A percentile compares a stretch with the other conserved stretches of the same genome.
phyloP scores from a whole-genome alignment of 192 early-diverging fungal species.

The Neocallimastix lanati region DNA sequence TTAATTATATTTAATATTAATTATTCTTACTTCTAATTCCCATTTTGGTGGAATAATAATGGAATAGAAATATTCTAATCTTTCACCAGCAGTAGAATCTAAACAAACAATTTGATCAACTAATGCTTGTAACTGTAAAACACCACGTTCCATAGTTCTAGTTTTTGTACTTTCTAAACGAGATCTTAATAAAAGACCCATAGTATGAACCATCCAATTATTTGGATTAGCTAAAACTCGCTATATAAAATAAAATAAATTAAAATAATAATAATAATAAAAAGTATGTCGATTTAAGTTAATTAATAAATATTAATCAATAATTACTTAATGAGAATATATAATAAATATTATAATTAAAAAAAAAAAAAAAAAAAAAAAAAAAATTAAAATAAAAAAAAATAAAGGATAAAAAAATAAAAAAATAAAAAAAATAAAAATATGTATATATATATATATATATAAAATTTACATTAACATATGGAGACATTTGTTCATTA shows the following conservation, averaged over 20 bases:
- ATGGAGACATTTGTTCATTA: slow-evolving; percentile 88
- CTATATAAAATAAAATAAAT: slow-evolving; percentile 5
- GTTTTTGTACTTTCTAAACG: slow-evolving; percentile 71
- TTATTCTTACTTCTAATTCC: slow-evolving; percentile 65
- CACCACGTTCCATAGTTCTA: slow-evolving; percentile 75
- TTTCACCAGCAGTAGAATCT: slow-evolving; percentile 48
- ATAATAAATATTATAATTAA: too few species aligned
- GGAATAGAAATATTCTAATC: slow-evolving; percentile 62
- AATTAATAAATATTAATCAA: too few species aligned
- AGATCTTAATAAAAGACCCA: slow-evolving; percentile 76
- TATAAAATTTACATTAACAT: slow-evolving; percentile 41
- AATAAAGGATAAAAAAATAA: too few species aligned
- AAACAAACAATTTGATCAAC: slow-evolving; percentile 74
- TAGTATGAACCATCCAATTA: slow-evolving; percentile 97
- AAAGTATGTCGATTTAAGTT: too few species aligned
- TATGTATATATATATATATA: too few species aligned
- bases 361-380: too few species aligned
- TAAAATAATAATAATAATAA: too few species aligned
- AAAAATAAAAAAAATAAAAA: too few species aligned
- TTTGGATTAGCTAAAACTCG: slow-evolving; percentile 80
- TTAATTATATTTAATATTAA: too few species aligned
- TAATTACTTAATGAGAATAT: too few species aligned
- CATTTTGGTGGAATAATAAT: slow-evolving; percentile 76
- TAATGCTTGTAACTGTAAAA: slow-evolving; percentile 84
- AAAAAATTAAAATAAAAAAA: too few species aligned